These are phyloP conservation scores for Daldinia bambusicola DNA, from an alignment of 495 filamentous ascomycete species.

Conservation along the genomic window DNA sequence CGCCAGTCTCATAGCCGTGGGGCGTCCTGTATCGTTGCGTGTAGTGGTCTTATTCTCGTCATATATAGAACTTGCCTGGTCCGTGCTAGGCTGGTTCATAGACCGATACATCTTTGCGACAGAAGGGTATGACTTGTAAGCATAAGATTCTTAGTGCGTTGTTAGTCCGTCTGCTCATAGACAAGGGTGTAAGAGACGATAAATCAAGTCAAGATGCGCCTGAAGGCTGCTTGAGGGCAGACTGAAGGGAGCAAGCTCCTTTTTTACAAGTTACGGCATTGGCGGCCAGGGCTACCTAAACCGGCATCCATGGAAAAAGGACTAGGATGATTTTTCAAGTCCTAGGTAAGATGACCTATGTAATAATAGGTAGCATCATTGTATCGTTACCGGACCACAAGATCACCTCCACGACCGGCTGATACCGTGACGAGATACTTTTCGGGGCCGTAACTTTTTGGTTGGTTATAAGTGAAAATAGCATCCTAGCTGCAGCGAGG, in stretches of 20 bases:
- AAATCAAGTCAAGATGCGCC: constrained; percentile 12
- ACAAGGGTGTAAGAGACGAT: constrained; percentile 34
- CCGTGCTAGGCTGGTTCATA: constrained; percentile 21
- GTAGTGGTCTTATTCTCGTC: constrained; percentile 11
- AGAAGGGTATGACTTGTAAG: constrained; percentile 22
- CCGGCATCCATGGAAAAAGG: constrained; percentile 16
- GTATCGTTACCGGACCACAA: constrained; percentile 36
- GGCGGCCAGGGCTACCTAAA: constrained; percentile 20
- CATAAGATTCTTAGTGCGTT: constrained; percentile 15
- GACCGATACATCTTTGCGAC: constrained; percentile 21
- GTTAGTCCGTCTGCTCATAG: constrained; percentile 25
- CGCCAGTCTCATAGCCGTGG: constrained; percentile 3
- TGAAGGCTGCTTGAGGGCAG: background rate
- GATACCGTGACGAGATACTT: constrained; percentile 33
- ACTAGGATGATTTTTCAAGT: constrained; percentile 35
- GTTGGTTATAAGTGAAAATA: constrained; percentile 34
- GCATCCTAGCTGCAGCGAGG: constrained; percentile 42
- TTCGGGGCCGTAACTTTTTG: constrained; percentile 26
- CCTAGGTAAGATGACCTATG: constrained; percentile 27
- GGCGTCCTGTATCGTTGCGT: constrained; percentile 5
- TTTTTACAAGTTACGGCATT: constrained; percentile 24
- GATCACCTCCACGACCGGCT: constrained; percentile 31
- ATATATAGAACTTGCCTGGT: constrained; percentile 15
- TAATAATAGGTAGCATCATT: constrained; percentile 29
- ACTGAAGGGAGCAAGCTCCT: constrained; percentile 11